Evolutionary conservation across 116 monocot species (phyloP).

Genomic region (Papilionanthe hybrid): DNA sequence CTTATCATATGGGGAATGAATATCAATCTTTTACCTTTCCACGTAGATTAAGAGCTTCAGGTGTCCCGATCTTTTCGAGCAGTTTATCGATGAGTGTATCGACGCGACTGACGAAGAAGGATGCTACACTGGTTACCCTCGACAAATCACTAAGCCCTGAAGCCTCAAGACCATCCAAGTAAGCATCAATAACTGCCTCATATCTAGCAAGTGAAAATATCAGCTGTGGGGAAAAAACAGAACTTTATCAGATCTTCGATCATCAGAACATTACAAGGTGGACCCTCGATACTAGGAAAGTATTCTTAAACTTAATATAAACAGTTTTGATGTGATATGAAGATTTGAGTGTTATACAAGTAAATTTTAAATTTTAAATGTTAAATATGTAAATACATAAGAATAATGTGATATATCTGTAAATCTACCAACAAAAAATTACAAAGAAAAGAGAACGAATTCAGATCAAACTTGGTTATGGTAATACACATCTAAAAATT

Average conservation of each 20-base stretch:
- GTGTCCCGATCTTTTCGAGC: slow-evolving; percentile 53
- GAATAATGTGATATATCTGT: no score
- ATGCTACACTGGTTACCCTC: slow-evolving; percentile 79
- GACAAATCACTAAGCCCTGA: slow-evolving; percentile 75
- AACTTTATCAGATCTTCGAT: slow-evolving; percentile 6
- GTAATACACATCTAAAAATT: background rate
- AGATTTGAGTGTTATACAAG: no score
- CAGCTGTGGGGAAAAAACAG: slow-evolving; percentile 38
- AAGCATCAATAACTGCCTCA: slow-evolving; percentile 89
- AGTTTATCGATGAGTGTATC: slow-evolving; percentile 42
- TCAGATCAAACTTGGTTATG: background rate
- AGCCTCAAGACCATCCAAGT: slow-evolving; percentile 81
- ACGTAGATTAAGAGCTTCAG: slow-evolving; percentile 70
- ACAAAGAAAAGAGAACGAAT: background rate
- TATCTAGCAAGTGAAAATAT: slow-evolving; percentile 88
- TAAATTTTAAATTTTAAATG: no score
- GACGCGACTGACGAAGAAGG: slow-evolving; percentile 88
- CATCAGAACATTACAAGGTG: background rate
- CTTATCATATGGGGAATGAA: no score
- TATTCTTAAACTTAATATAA: no score
- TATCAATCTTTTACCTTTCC: slow-evolving; percentile 59
- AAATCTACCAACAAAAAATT: background rate
- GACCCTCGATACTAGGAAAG: no score
- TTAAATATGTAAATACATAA: no score
- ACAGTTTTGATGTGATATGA: no score